A percentile compares a stretch with the other conserved stretches of the same genome.
These are phyloP conservation scores for Lentinula lateritia DNA, from an alignment of 768 basidiomycete genomes.

Conservation along the genomic window DNA sequence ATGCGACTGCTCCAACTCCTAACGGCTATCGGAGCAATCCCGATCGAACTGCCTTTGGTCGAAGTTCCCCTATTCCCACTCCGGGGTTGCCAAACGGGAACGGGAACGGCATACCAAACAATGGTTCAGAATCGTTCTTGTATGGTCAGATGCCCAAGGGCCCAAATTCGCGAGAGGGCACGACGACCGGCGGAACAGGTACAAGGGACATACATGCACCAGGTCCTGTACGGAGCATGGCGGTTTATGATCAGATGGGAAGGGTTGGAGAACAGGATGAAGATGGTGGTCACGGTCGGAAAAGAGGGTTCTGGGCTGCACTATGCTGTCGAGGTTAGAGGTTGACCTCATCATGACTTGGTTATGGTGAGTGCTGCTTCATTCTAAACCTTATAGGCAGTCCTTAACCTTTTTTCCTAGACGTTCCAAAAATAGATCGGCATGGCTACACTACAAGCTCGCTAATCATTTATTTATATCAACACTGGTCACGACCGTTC, in stretches of 20 bases:
- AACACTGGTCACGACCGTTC: not conserved
- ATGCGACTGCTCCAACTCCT: constrained; percentile 58
- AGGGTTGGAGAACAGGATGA: constrained; percentile 57
- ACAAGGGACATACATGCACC: constrained; percentile 25
- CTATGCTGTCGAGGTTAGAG: constrained; percentile 65
- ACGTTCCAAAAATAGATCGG: constrained; percentile 2
- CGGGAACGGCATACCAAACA: constrained; percentile 38
- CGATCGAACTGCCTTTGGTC: constrained; percentile 41
- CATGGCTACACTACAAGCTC: not conserved
- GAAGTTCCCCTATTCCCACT: constrained; percentile 44
- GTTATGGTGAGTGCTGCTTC: not conserved
- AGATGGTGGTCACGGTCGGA: constrained; percentile 57
- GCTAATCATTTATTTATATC: not conserved
- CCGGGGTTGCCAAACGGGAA: constrained; percentile 17
- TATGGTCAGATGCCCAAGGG: constrained; percentile 45
- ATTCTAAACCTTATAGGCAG: not conserved
- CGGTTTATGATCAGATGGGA: constrained; percentile 60
- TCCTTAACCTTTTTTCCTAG: not conserved
- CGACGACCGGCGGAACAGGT: constrained; percentile 39
- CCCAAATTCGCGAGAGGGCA: constrained; percentile 47
- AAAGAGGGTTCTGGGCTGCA: constrained; percentile 56
- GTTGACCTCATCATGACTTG: not conserved
- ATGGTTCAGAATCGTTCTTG: constrained; percentile 64
- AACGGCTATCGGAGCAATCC: constrained; percentile 46
- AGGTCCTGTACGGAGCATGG: constrained; percentile 44